Conservation (phyloP, 163 green algal genomes). For the Trebouxia gelatinosa region DNA sequence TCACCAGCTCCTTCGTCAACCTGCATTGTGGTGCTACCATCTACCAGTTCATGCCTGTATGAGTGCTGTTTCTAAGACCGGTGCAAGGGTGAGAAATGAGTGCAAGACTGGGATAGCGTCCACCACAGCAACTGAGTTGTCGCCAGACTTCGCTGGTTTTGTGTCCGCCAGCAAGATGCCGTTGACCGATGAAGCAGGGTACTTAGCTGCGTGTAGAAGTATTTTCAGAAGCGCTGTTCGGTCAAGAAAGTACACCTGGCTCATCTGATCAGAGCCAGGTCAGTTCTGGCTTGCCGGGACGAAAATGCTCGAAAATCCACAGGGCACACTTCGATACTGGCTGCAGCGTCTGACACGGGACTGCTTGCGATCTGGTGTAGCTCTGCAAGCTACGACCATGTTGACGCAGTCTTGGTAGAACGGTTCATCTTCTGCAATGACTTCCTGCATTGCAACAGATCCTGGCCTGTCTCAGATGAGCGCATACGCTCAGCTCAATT, state of each 20-base stretch:
- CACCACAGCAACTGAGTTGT: conserved; percentile 17
- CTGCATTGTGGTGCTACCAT: neutral
- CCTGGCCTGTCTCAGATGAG: too few relatives aligned
- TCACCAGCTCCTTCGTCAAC: neutral
- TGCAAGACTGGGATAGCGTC: conserved; percentile 72
- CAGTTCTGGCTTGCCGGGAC: too few relatives aligned
- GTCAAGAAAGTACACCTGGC: conserved; percentile 25
- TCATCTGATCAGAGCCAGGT: conserved; percentile 31
- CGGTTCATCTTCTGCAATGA: too few relatives aligned
- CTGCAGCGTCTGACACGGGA: too few relatives aligned
- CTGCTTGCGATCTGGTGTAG: too few relatives aligned
- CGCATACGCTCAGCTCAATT: too few relatives aligned
- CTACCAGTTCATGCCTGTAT: conserved; percentile 45
- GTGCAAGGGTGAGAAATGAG: conserved; percentile 53
- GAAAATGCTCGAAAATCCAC: too few relatives aligned
- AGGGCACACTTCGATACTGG: too few relatives aligned
- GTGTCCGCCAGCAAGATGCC: conserved; percentile 55
- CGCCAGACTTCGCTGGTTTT: neutral
- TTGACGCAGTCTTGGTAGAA: too few relatives aligned
- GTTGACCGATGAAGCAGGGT: conserved; percentile 54
- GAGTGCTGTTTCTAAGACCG: conserved; percentile 61
- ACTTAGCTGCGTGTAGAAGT: conserved; percentile 62
- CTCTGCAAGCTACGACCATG: too few relatives aligned
- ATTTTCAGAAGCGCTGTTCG: conserved; percentile 48
- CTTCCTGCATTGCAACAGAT: too few relatives aligned